Evolutionary conservation across 768 basidiomycete genomes (phyloP), one percentile per base, ranked within the genome.

Genomic region (Boletus edulis): DNA sequence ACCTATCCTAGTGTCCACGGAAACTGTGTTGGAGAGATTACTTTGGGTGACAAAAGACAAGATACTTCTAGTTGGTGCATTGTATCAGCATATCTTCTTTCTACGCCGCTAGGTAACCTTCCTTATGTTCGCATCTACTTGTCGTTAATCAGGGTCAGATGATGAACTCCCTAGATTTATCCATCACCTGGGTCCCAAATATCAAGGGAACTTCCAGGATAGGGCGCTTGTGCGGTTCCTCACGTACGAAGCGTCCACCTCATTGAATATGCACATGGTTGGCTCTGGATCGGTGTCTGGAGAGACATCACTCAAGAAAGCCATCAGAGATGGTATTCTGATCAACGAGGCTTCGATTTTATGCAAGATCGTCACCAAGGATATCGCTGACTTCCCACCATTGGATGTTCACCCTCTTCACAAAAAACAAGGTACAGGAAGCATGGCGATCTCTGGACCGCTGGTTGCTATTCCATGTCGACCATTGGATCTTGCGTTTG

Each of bases 241-340:
- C 46, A 94, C 91, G 0, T 94, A 94, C 67, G 88, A 91, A 60
- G 88, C 89, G 0, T 83, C 87, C 5, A 91, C 91, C 0, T 90
- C 90, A 0, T 76, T 94, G 50, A 92, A 89, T 65, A 89, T 94
- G 77, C 84, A 84, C 60, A 72, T 94, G 17, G 75, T 78, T 79
- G 81, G 5, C 64, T 79, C 55, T 75, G 78, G 13, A 63, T 81
- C 47, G 59, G 66, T 12, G 62, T 80, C 55, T 45, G 76, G 27
- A 77, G 75, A 75, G 14, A 52, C 67, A 27, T 60, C 69, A 3
- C 62, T 81, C 24, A 69, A 72, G 44, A 71, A 71, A 42, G 76
- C 71, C 0, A 64, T 81, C 51, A 73, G 71, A 52, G 71, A 77
- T 35, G 80, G 81, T 1, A 37, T 72, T 2, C 62, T 72, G 2